Evolutionary conservation across 2,329 filamentous ascomycete species (phyloP).

Genomic region (Lecanosticta acicola): DNA sequence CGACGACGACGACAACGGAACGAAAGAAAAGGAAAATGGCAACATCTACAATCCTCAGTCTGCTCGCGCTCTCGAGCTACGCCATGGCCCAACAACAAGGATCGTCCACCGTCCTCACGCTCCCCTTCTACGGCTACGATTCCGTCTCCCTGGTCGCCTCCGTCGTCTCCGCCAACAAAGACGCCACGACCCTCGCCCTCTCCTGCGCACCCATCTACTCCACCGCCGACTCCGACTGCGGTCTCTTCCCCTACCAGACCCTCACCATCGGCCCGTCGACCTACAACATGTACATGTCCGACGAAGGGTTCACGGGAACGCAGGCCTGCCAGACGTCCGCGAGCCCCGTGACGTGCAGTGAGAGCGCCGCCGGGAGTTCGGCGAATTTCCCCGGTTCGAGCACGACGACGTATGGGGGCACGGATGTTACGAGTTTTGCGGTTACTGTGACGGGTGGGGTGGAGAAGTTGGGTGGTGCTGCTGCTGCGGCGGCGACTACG

Average conservation of each 20-base stretch:
- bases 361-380: constrained; percentile 11
- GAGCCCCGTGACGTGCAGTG: constrained; percentile 11
- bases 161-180: constrained; percentile 12
- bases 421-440: constrained; percentile 8
- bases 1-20: too few species aligned
- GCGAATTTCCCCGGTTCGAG: constrained; percentile 19
- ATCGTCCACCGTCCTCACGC: constrained; percentile 5
- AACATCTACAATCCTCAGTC: too few species aligned
- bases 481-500: not conserved
- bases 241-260: constrained; percentile 19
- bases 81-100: constrained; percentile 3
- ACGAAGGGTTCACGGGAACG: constrained; percentile 14
- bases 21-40: constrained; percentile 4
- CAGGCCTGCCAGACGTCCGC: constrained; percentile 13
- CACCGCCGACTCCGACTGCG: constrained; percentile 17
- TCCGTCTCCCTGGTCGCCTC: constrained; percentile 16
- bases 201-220: constrained; percentile 12
- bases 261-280: constrained; percentile 18
- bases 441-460: constrained; percentile 18
- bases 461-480: constrained; percentile 8
- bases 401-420: constrained; percentile 15
- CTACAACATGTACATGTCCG: constrained; percentile 19
- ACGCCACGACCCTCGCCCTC: constrained; percentile 15
- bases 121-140: constrained; percentile 24
- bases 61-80: not conserved